Conservation (phyloP, 805 yeast genomes). For the Monosporozyma siamensis region DNA sequence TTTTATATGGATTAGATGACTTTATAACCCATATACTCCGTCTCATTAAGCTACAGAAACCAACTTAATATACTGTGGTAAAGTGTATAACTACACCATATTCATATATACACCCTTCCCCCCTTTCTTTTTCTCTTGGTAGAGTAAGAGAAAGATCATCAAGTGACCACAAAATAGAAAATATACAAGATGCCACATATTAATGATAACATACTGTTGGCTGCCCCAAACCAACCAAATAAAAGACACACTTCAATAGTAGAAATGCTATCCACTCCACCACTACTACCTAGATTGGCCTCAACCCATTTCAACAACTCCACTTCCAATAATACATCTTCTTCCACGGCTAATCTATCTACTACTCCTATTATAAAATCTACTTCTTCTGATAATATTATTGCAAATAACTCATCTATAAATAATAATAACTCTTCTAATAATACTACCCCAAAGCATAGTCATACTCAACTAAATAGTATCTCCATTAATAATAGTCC, state of each 20-base stretch:
- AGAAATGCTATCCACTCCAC: constrained; percentile 68
- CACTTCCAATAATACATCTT: background rate
- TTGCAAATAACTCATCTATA: background rate
- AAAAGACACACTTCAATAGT: constrained; percentile 58
- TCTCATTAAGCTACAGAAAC: too few species aligned
- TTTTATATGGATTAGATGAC: too few species aligned
- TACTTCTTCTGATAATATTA: background rate
- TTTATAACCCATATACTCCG: too few species aligned
- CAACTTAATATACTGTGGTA: too few species aligned
- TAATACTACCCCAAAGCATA: background rate
- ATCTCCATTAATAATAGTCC: constrained; percentile 1
- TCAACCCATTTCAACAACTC: background rate
- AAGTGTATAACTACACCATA: too few species aligned
- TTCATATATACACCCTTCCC: too few species aligned
- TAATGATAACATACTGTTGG: constrained; percentile 8
- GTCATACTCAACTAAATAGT: background rate
- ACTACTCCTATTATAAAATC: background rate
- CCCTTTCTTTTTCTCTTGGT: too few species aligned
- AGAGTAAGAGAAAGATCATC: background rate
- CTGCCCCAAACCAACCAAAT: constrained; percentile 3
- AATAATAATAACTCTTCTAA: background rate
- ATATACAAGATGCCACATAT: constrained; percentile 5
- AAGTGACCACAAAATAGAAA: background rate
- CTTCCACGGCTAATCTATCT: background rate
- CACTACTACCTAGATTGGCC: constrained; percentile 38